Evolutionary conservation across 768 basidiomycete genomes (phyloP).

Genomic region (Ephemerocybe angulata): DNA sequence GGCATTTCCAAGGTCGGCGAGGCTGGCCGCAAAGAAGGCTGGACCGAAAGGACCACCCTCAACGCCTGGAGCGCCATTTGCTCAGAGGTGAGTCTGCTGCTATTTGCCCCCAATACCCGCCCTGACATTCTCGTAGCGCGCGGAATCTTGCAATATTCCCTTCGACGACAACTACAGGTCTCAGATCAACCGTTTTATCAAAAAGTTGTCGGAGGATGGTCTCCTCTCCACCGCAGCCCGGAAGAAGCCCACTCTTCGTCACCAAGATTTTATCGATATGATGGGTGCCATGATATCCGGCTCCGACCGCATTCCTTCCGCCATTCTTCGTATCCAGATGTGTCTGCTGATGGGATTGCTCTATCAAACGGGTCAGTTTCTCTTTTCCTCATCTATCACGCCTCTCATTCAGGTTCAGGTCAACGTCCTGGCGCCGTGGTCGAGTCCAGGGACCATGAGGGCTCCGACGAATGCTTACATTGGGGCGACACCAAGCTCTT

Average conservation of each 20-base stretch:
- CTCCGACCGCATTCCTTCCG: not conserved
- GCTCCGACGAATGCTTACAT: not conserved
- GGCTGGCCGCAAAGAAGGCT: too few relatives aligned
- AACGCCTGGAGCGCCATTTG: too few relatives aligned
- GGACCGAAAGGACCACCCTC: too few relatives aligned
- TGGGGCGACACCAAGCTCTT: not conserved
- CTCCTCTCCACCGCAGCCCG: not conserved
- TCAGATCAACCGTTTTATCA: too few relatives aligned
- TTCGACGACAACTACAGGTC: too few relatives aligned
- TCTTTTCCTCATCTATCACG: not conserved
- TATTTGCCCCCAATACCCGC: too few relatives aligned
- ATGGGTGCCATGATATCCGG: not conserved
- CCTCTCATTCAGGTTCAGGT: not conserved
- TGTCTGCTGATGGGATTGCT: not conserved
- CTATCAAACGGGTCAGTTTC: not conserved
- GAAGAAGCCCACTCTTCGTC: not conserved
- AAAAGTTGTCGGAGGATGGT: not conserved
- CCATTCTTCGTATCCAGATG: not conserved
- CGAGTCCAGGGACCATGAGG: not conserved
- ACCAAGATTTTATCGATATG: not conserved
- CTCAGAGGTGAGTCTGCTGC: too few relatives aligned
- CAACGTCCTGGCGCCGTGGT: not conserved
- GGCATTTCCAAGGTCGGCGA: too few relatives aligned
- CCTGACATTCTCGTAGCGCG: too few relatives aligned
- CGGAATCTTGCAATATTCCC: too few relatives aligned